Evolutionary conservation across 108 stramenopile genomes (phyloP).

Genomic region (Skeletonema tropicum): DNA sequence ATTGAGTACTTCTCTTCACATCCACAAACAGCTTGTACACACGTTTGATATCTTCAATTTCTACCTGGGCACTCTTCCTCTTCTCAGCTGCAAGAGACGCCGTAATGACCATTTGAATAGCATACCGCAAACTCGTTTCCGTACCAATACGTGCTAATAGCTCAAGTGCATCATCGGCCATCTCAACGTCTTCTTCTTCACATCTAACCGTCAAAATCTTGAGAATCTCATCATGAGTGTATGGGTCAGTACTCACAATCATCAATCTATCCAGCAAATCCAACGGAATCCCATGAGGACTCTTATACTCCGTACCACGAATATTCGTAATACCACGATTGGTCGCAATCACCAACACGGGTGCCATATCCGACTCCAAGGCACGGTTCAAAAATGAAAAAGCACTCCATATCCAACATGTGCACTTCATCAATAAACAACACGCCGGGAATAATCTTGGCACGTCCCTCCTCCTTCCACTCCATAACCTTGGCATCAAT

Average conservation of each 20-base stretch:
- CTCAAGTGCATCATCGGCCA: constrained; percentile 95
- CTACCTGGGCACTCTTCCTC: constrained; percentile 88
- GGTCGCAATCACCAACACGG: constrained; percentile 93
- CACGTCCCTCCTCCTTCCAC: constrained; percentile 97
- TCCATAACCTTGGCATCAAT: constrained; percentile 97
- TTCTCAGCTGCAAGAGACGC: constrained; percentile 88
- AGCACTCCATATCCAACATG: constrained; percentile 96
- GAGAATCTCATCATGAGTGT: constrained; percentile 88
- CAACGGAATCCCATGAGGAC: constrained; percentile 97
- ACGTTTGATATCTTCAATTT: constrained; percentile 86
- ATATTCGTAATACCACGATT: constrained; percentile 93
- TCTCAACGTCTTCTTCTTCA: constrained; percentile 98
- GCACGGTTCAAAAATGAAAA: constrained; percentile 95
- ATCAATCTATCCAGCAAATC: constrained; percentile 97
- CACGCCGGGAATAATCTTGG: constrained; percentile 97
- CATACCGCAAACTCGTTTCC: constrained; percentile 98
- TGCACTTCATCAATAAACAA: constrained; percentile 99
- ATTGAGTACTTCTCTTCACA: constrained; percentile 97
- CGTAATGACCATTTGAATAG: constrained; percentile 98
- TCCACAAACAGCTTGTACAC: constrained; percentile 96
- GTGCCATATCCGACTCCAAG: constrained; percentile 88
- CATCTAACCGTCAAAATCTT: constrained; percentile 85
- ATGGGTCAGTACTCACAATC: constrained; percentile 95
- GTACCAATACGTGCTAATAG: constrained; percentile 94
- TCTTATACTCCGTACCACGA: constrained; percentile 93